Evolutionary conservation across 2,329 filamentous ascomycete species (phyloP).

Genomic region (Diaporthe australafricana): DNA sequence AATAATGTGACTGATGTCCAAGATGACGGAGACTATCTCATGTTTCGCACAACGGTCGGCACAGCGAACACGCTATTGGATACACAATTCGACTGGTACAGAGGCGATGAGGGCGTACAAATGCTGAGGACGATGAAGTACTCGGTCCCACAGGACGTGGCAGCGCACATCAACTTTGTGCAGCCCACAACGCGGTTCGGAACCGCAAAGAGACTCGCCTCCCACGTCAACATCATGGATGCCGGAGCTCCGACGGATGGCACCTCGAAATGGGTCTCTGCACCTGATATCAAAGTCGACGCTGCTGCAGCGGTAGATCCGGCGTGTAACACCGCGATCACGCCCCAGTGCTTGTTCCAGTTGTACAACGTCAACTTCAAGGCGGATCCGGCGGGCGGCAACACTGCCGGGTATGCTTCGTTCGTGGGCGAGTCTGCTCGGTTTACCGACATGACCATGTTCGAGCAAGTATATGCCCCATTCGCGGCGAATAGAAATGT

Average conservation of each 20-base stretch:
- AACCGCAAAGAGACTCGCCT: constrained; percentile 40
- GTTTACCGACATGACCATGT: constrained; percentile 56
- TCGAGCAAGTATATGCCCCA: constrained; percentile 51
- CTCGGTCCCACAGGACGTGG: constrained; percentile 49
- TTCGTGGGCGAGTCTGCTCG: constrained; percentile 64
- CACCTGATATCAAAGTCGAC: constrained; percentile 30
- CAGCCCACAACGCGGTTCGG: constrained; percentile 61
- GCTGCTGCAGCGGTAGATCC: constrained; percentile 4
- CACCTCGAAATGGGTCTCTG: constrained; percentile 38
- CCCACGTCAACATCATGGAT: constrained; percentile 12
- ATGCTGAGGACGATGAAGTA: constrained; percentile 48
- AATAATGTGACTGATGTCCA: constrained; percentile 23
- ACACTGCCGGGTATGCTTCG: constrained; percentile 61
- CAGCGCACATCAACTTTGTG: constrained; percentile 55
- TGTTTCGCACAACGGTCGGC: constrained; percentile 19
- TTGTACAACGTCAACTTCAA: constrained; percentile 62
- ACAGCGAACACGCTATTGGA: constrained; percentile 23
- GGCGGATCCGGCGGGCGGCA: constrained; percentile 56
- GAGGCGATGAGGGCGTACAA: constrained; percentile 44
- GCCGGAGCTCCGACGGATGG: constrained; percentile 28
- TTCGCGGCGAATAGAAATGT: constrained; percentile 50
- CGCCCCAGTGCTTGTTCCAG: constrained; percentile 59
- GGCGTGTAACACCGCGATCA: constrained; percentile 49
- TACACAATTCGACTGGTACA: constrained; percentile 28
- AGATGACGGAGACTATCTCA: constrained; percentile 29